Evolutionary conservation across 2,329 filamentous ascomycete species (phyloP).

Genomic region (Talaromyces verruculosus): DNA sequence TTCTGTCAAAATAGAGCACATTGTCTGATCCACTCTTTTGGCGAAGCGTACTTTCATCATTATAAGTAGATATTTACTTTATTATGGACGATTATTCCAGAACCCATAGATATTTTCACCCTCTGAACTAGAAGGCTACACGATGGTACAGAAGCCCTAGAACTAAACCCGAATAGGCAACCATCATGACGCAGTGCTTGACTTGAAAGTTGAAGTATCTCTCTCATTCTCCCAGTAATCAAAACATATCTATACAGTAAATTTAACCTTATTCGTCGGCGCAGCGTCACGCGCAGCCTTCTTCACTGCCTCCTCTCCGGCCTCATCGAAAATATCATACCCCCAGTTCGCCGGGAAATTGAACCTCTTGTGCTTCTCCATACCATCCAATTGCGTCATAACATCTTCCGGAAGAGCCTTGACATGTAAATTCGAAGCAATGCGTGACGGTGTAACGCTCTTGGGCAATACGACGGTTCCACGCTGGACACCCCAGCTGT

Average conservation of each 20-base stretch:
- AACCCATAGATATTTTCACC: background rate
- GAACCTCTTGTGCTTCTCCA: conserved; percentile 31
- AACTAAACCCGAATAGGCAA: background rate
- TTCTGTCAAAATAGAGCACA: background rate
- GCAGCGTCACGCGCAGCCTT: background rate
- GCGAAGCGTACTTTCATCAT: background rate
- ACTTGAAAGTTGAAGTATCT: background rate
- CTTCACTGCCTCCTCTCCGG: conserved; percentile 34
- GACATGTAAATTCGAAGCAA: background rate
- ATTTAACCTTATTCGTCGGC: background rate
- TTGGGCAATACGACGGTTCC: background rate
- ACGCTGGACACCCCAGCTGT: background rate
- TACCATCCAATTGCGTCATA: conserved; percentile 22
- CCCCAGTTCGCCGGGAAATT: conserved; percentile 42
- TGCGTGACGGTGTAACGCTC: background rate
- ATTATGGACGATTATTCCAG: background rate
- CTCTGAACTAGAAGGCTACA: background rate
- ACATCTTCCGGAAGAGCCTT: conserved; percentile 3
- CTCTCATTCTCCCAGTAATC: background rate
- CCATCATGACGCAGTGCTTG: background rate
- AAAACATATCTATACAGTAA: background rate
- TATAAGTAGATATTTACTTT: background rate
- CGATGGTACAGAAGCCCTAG: background rate
- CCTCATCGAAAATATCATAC: conserved; percentile 40
- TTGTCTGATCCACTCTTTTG: background rate